Evolutionary conservation across 2,329 filamentous ascomycete genomes (phyloP), one percentile per base, ranked within the genome.

Genomic region (Fusarium nanum): DNA sequence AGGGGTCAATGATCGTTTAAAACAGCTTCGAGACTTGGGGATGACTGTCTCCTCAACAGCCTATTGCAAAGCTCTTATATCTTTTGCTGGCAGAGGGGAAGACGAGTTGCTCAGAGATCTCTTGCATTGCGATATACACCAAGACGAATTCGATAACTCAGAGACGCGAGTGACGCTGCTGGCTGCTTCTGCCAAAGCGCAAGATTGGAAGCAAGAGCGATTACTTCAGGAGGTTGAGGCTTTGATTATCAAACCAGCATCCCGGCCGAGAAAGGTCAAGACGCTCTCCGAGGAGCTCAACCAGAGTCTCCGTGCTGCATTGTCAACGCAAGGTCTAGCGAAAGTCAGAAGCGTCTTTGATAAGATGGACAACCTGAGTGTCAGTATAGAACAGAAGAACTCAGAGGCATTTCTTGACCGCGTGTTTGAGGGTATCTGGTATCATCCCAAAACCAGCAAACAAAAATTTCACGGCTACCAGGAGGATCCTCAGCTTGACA

Each of bases 51-150:
- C 87, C 6, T 79, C 84, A 7, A 89, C 88, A 7, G 84, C 87
- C 4, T 97, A 93, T 75, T 86, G 88, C 46, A 85, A 86, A 44
- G 84, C 92, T 12, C 74, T 97, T 7, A 83, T 87, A 42, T 86
- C 88, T 59, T 87, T 96, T 60, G 90, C 90, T 7, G 78, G 79
- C 22, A 82, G 86, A 34, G 83, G 85, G 30, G 85, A 91, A n/a
- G 82, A 83, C 28, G 78, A 80, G 4, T 77, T 85, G n/a, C 78
- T 88, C 4, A 64, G 75, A 32, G 79, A 81, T 34, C 76, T 89
- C 13, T 67, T 88, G 9, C 73, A 79, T 10, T 85, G 83, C 23
- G 85, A 87, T 62, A 78, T 88, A 23, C 86, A 88, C 63, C 86
- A 86, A 1, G 85, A 87, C 32, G 84, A 88, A 25, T 88, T 87